Evolutionary conservation across 2,329 filamentous ascomycete species (phyloP).

Genomic region (Verticillium dahliae): DNA sequence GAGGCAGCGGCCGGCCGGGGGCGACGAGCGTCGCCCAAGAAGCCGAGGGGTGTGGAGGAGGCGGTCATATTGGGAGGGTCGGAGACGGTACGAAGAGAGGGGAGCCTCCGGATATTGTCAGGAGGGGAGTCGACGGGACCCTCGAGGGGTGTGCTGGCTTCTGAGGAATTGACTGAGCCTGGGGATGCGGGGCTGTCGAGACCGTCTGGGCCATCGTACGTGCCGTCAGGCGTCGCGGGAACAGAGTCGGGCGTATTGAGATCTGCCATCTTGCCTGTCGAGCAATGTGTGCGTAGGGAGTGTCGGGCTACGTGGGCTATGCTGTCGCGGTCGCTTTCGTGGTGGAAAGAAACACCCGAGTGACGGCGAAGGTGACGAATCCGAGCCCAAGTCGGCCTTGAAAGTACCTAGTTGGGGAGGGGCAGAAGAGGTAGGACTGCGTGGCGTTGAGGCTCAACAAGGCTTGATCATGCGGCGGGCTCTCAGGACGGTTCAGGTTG

Average conservation of each 20-base stretch:
- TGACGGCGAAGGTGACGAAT: background rate
- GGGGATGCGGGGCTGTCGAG: slow-evolving; percentile 33
- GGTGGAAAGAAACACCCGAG: background rate
- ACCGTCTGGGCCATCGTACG: slow-evolving; percentile 21
- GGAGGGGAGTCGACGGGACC: slow-evolving; percentile 21
- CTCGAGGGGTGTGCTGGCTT: slow-evolving; percentile 41
- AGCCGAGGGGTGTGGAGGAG: slow-evolving; percentile 78
- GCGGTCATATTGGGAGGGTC: slow-evolving; percentile 62
- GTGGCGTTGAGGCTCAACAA: background rate
- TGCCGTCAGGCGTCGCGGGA: slow-evolving; percentile 41
- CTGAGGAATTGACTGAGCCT: slow-evolving; percentile 38
- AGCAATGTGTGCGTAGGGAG: background rate
- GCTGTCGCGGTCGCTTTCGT: background rate
- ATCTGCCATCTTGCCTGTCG: slow-evolving; percentile 6
- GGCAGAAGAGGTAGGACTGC: background rate
- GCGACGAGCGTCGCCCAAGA: slow-evolving; percentile 60
- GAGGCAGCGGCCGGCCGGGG: slow-evolving; percentile 34
- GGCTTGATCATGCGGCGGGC: background rate
- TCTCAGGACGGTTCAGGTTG: background rate
- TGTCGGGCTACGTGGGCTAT: background rate
- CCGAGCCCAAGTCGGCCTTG: background rate
- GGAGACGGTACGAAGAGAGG: slow-evolving; percentile 54
- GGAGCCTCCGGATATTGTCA: slow-evolving; percentile 42
- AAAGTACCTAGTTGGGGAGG: background rate
- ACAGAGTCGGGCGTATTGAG: slow-evolving; percentile 24